Evolutionary conservation across 2,329 filamentous ascomycete species (phyloP).

Genomic region (Huntiella decipiens): DNA sequence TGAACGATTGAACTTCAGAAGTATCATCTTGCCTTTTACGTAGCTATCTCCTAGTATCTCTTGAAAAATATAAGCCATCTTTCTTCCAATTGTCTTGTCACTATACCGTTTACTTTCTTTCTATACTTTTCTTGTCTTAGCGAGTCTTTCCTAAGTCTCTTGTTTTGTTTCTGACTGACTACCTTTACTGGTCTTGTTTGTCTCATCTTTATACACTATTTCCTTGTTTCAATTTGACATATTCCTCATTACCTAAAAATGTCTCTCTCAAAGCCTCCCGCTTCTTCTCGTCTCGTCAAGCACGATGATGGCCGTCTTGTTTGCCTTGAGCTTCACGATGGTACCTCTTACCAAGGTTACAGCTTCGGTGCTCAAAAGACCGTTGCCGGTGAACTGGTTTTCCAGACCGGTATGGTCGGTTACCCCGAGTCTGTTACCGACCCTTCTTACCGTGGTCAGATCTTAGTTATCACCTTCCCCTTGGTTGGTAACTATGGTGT

Average conservation of each 20-base stretch:
- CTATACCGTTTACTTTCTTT: constrained; percentile 1
- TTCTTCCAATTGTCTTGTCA: not conserved
- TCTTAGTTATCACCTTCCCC: constrained; percentile 90
- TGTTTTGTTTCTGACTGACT: constrained; percentile 12
- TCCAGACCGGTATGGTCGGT: constrained; percentile 98
- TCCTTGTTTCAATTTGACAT: not conserved
- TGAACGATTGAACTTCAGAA: not conserved
- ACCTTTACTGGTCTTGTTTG: constrained; percentile 6
- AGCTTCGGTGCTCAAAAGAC: constrained; percentile 94
- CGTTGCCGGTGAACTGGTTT: constrained; percentile 90
- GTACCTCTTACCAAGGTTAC: constrained; percentile 76
- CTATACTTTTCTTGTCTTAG: not conserved
- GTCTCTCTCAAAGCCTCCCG: constrained; percentile 27
- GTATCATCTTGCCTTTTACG: constrained; percentile 11
- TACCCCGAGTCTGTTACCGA: constrained; percentile 89
- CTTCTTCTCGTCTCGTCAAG: constrained; percentile 38
- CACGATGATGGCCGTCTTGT: constrained; percentile 42
- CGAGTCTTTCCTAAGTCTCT: constrained; percentile 11
- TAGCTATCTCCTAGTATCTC: constrained; percentile 7
- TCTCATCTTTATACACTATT: not conserved
- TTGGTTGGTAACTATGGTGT: constrained; percentile 96
- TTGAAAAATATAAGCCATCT: constrained; percentile 1
- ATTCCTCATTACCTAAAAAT: constrained; percentile 14
- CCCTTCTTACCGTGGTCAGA: constrained; percentile 77
- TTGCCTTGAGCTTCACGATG: constrained; percentile 84